Base-by-base conservation (phyloP, 192 early-diverging fungal genomes). In the Kappamyces sp. region DNA sequence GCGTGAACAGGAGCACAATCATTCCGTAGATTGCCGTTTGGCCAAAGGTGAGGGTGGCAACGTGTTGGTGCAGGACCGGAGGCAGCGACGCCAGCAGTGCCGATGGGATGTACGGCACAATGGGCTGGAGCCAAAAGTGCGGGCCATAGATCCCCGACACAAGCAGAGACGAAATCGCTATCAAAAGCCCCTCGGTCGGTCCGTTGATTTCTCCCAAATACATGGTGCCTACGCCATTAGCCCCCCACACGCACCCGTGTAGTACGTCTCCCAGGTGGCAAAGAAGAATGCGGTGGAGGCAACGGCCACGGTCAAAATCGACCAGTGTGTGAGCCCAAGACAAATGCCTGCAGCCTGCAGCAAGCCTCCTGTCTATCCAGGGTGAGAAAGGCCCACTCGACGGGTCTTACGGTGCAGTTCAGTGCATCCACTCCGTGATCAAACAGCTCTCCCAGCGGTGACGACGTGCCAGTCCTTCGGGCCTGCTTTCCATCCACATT, bases 401-500 rank as follows among this genome's bases (percentile, higher is more conserved):
- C 34, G 31, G 6, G 48, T 7, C 77, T 79, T 59, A 90, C 82
- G 37, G 87, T 81, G 69, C 86, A 88, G 72, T 91, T 91, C 46
- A 93, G 67, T 14, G 90, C 88, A 61, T 93, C 90, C 14, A 66
- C 54, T 0, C 46, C 57, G 54, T 96, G 94, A 72, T 96, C 94
- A 76, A 96, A 96, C 46, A 96, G 71, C 77, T 96, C 94, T 30
- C 94, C 94, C 54, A 96, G 63, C 15, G 94, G 94, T 15, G 90
- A 88, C 0, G 84, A 84, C 4, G 89, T 78, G 46, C 87, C 87
- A 15, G 92, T 94, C 47, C 90, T 76, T 47, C 94, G 77, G 15
- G 94, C 94, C 68, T 96, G 94, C 70, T 94, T 94, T 22, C 94
- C 94, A 62, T 96, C 94, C 67, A 96, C 89, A 32, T 90, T 90